A percentile compares a stretch with the other conserved stretches of the same genome.
Conservation (phyloP, 768 basidiomycete species). For the Agaricus blazei region DNA sequence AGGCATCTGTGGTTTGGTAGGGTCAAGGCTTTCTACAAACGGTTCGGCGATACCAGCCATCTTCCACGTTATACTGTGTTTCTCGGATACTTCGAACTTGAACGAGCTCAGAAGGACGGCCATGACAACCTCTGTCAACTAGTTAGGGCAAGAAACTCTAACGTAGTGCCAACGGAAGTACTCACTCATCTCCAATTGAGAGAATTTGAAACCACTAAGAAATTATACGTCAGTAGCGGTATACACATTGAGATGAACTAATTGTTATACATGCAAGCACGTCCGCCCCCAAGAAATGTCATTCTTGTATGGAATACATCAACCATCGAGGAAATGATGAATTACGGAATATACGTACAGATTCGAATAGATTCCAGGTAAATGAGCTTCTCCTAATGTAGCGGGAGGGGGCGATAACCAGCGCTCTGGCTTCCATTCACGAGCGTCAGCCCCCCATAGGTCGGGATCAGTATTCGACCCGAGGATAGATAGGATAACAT, state of each 20-base stretch:
- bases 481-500: constrained; percentile 29
- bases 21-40: constrained; percentile 9
- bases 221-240: neutral
- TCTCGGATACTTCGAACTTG: constrained; percentile 18
- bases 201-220: constrained; percentile 15
- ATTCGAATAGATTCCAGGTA: constrained; percentile 42
- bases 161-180: neutral
- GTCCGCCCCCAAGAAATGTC: constrained; percentile 20
- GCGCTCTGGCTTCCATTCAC: constrained; percentile 47
- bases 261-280: constrained; percentile 18
- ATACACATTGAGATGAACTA: neutral
- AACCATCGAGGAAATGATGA: neutral
- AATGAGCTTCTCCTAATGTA: constrained; percentile 27
- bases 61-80: constrained; percentile 23
- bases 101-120: constrained; percentile 21
- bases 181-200: constrained; percentile 14
- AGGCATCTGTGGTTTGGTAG: constrained; percentile 11
- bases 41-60: constrained; percentile 22
- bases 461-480: constrained; percentile 34
- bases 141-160: too few relatives aligned
- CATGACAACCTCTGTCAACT: constrained; percentile 21
- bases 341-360: constrained; percentile 23
- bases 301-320: constrained; percentile 10
- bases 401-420: constrained; percentile 39
- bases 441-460: constrained; percentile 43